A percentile compares a stretch with the other conserved stretches of the same genome.
Evolutionary conservation across 768 basidiomycete genomes (phyloP).

Genomic region (Trametes gibbosa): DNA sequence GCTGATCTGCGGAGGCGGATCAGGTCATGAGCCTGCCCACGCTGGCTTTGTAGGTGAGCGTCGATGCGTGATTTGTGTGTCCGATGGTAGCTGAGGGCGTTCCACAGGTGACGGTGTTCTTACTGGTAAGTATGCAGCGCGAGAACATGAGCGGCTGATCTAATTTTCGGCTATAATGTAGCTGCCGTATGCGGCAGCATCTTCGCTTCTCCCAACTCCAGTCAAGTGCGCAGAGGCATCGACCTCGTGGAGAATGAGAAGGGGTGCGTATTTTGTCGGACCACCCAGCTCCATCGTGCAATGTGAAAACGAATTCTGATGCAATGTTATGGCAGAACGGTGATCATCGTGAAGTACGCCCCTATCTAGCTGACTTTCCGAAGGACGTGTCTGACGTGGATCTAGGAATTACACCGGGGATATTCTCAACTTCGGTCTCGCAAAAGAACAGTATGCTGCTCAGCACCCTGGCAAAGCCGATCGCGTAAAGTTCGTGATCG

Average conservation of each 20-base stretch:
- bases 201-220: conserved; percentile 87
- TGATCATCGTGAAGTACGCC: conserved; percentile 79
- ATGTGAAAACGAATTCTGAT: not conserved
- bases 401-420: conserved; percentile 86
- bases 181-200: conserved; percentile 86
- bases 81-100: not conserved
- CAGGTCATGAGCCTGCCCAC: conserved; percentile 91
- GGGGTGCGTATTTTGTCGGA: conserved; percentile 45
- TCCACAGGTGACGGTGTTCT: conserved; percentile 70
- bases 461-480: conserved; percentile 64
- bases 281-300: too few relatives aligned
- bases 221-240: conserved; percentile 79
- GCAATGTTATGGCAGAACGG: conserved; percentile 44
- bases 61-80: not conserved
- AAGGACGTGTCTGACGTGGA: conserved; percentile 1
- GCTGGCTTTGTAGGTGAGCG: conserved; percentile 80
- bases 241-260: conserved; percentile 70
- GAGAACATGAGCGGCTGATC: not conserved
- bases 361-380: not conserved
- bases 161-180: conserved; percentile 14
- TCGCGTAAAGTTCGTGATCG: conserved; percentile 71
- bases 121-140: conserved; percentile 49
- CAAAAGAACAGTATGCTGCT: conserved; percentile 80
- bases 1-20: conserved; percentile 80
- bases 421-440: conserved; percentile 87